Conservation (phyloP, 2,329 filamentous ascomycete species). For the Fusarium bulbicola region DNA sequence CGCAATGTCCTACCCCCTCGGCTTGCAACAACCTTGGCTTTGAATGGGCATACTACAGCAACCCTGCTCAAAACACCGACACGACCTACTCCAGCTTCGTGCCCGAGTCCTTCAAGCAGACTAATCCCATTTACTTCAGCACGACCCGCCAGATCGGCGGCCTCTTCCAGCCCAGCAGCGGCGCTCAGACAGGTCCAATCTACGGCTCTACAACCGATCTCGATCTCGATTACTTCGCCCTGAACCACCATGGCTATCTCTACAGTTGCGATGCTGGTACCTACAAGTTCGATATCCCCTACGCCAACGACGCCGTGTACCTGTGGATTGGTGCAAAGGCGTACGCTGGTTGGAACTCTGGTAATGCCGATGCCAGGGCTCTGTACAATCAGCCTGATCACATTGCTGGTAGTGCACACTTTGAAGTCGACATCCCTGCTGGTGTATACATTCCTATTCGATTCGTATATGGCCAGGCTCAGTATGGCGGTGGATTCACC, state of each 20-base stretch:
- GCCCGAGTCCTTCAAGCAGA: neutral
- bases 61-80: neutral
- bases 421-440: accelerated
- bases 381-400: conserved; percentile 3
- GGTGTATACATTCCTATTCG: neutral
- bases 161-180: neutral
- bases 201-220: too few relatives aligned
- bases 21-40: neutral
- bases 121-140: neutral
- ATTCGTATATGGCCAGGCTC: neutral
- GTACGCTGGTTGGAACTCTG: neutral
- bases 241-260: conserved; percentile 1
- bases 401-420: neutral
- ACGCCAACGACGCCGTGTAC: neutral
- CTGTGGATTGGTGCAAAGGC: neutral
- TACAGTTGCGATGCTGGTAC: neutral
- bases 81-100: conserved; percentile 1
- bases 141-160: neutral
- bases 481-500: neutral
- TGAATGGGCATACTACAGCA: conserved; percentile 9
- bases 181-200: accelerated
- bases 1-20: neutral
- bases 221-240: too few relatives aligned
- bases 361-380: neutral
- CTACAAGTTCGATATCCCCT: conserved; percentile 6